Evolutionary conservation across 805 yeast species (phyloP), one percentile per base, ranked within the genome.

Genomic region (Candida sithepensis): DNA sequence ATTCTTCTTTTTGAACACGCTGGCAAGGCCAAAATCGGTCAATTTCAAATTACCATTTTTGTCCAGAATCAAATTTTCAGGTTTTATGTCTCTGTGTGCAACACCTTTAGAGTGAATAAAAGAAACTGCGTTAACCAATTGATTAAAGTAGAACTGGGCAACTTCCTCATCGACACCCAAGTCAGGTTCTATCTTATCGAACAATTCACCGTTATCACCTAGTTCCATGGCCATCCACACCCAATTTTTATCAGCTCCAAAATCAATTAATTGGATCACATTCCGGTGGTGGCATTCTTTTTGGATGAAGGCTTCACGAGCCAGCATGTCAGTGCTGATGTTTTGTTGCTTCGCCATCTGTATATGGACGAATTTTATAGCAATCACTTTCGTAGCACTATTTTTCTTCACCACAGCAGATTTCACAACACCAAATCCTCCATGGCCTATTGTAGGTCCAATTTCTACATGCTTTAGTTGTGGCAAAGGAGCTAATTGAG

Each of bases 11-110:
- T 68, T 73, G 57, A 74, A 84, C 8, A 81, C 79, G 26, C 82
- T 75, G 0, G 91, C 89, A 14, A 86, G 66, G 0, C 94, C 94
- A 66, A 86, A 85, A 65, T 85, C 94, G 0, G 88, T 82, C n/a
- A 85, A 64, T 55, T 85, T 84, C 58, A 86, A 62, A 59, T 85
- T 84, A 2, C 91, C 90, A 26, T 70, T 63, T 21, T 68, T 68
- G 59, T 84, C 88, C 14, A 86, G 64, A 23, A 86, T 67, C 9
- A 87, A 73, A 54, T 83, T 83, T 55, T 84, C 88, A 0, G 88
- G 88, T 54, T 83, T 83, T 44, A 84, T 75, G 59, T 83, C 86
- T 43, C 88, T 63, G 59, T 81, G 87, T 2, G 86, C 84, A 30
- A 83, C 81, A 10, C 88, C 88, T 41, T 73, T 71, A 13, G 70